Evolutionary conservation across 2,329 filamentous ascomycete species (phyloP).

Genomic region (Aspergillus sp.): DNA sequence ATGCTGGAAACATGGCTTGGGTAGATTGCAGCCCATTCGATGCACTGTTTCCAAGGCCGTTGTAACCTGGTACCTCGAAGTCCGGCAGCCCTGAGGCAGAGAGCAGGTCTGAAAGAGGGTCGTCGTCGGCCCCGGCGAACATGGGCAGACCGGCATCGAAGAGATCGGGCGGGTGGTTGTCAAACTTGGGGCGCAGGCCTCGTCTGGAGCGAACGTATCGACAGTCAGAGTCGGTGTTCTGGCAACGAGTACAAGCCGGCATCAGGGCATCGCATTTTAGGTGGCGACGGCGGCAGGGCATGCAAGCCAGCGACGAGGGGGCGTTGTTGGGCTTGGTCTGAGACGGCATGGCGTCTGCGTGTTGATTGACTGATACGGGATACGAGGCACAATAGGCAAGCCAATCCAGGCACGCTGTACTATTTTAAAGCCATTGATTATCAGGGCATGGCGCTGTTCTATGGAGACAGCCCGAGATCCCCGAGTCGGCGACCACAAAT

Average conservation of each 20-base stretch:
- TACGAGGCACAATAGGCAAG: no score
- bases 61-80: slow-evolving; percentile 3
- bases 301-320: slow-evolving; percentile 13
- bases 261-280: slow-evolving; percentile 38
- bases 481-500: slow-evolving; percentile 13
- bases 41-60: not conserved
- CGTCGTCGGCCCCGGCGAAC: slow-evolving; percentile 1
- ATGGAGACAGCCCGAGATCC: slow-evolving; percentile 11
- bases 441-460: no score
- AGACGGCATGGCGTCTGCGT: slow-evolving; percentile 5
- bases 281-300: slow-evolving; percentile 25
- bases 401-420: no score
- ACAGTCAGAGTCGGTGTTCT: slow-evolving; percentile 33
- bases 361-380: no score
- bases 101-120: slow-evolving; percentile 9
- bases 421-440: no score
- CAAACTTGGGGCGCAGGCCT: slow-evolving; percentile 17
- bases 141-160: slow-evolving; percentile 7
- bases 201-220: slow-evolving; percentile 40
- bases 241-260: slow-evolving; percentile 35
- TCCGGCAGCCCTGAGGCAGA: slow-evolving; percentile 7
- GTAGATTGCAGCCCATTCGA: slow-evolving; percentile 5
- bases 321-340: slow-evolving; percentile 2
- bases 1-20: slow-evolving; percentile 6
- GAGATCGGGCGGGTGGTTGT: slow-evolving; percentile 1